phyloP scores from a whole-genome alignment of 371 early-diverging fungal species.

The Mortierella sp. region DNA sequence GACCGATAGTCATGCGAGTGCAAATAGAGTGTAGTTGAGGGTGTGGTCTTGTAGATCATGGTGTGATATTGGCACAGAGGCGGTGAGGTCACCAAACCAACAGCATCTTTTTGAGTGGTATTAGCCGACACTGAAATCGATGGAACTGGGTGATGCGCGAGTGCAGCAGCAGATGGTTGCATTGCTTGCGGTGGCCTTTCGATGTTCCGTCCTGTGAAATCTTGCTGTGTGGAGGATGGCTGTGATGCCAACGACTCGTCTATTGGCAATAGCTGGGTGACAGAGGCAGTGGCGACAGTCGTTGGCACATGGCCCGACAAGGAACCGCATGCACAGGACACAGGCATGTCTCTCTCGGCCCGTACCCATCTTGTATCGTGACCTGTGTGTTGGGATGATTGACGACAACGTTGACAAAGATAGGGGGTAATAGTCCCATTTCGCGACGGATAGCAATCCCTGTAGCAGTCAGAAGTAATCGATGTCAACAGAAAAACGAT shows the following conservation, averaged over 20 bases:
- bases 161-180: background rate
- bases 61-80: constrained; percentile 45
- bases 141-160: background rate
- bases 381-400: constrained; percentile 31
- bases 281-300: background rate
- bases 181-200: too few relatives aligned
- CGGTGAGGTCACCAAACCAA: background rate
- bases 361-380: constrained; percentile 31
- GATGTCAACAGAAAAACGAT: too few relatives aligned
- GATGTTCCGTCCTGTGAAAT: too few relatives aligned
- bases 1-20: constrained; percentile 34
- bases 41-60: constrained; percentile 46
- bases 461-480: too few relatives aligned
- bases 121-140: background rate
- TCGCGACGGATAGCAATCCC: constrained; percentile 33
- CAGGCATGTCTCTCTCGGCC: constrained; percentile 14
- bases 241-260: background rate
- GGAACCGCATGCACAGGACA: constrained; percentile 40
- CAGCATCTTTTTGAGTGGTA: background rate
- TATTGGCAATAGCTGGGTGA: background rate
- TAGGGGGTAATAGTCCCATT: constrained; percentile 7
- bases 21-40: constrained; percentile 38
- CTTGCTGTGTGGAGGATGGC: too few relatives aligned
- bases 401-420: constrained; percentile 38
- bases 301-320: background rate